These are phyloP conservation scores for Cladosporium colombiae DNA, from an alignment of 2,329 filamentous ascomycete species.

Conservation along the genomic window DNA sequence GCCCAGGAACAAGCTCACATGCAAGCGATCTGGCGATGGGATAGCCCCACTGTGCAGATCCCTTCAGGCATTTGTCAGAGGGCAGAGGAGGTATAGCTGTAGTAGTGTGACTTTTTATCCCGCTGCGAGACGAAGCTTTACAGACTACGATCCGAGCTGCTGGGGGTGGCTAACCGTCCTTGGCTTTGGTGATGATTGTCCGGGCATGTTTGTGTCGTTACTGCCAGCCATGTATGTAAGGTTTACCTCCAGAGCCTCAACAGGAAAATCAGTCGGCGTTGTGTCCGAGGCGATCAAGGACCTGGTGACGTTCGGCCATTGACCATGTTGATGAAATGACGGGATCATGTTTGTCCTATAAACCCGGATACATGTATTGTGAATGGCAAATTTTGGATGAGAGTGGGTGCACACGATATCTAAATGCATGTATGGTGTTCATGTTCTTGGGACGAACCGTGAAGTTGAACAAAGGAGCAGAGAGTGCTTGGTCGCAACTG, in stretches of 20 bases:
- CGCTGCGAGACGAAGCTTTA: no score
- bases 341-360: no score
- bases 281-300: neutral
- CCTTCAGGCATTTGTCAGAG: conserved; percentile 9
- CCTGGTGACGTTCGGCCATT: no score
- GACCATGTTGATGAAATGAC: no score
- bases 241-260: neutral
- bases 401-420: no score
- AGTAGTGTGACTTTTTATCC: no score
- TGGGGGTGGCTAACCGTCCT: neutral
- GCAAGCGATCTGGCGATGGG: conserved; percentile 3
- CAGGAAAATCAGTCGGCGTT: neutral
- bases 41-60: conserved; percentile 7
- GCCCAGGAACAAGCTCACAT: conserved; percentile 6
- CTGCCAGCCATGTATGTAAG: neutral
- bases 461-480: neutral
- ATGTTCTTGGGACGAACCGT: neutral
- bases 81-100: neutral
- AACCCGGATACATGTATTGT: no score
- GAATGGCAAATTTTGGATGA: no score
- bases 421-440: neutral
- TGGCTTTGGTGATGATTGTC: no score
- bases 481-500: neutral
- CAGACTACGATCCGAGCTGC: neutral
- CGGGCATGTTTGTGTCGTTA: neutral